Evolutionary conservation across 495 filamentous ascomycete genomes (phyloP).

Genomic region (Filosporella fistucella): DNA sequence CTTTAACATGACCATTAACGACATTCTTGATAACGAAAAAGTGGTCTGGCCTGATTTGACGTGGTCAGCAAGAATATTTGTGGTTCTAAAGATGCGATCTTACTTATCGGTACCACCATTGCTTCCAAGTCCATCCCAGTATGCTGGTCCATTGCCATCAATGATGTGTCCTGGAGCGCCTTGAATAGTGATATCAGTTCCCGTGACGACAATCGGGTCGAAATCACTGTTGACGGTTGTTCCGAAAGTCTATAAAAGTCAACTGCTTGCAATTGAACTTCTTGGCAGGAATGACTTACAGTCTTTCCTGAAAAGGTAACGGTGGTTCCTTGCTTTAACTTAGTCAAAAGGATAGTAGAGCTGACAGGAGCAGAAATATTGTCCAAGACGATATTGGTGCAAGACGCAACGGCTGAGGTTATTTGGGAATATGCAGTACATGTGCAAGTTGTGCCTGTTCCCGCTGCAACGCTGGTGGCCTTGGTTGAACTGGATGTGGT

Average conservation of each 20-base stretch:
- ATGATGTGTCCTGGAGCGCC: conserved; percentile 34
- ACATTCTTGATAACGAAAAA: conserved; percentile 38
- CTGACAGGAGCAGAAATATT: conserved; percentile 8
- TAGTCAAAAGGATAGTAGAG: conserved; percentile 12
- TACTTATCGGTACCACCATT: conserved; percentile 40
- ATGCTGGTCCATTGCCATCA: conserved; percentile 41
- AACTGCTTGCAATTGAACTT: conserved; percentile 6
- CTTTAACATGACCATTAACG: conserved; percentile 26
- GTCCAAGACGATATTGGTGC: conserved; percentile 5
- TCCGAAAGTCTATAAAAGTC: conserved; percentile 2
- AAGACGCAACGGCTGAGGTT: conserved; percentile 10
- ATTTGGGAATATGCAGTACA: conserved; percentile 20
- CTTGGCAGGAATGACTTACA: too few relatives aligned
- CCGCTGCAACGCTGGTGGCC: neutral
- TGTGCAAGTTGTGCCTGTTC: conserved; percentile 11
- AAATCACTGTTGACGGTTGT: conserved; percentile 14
- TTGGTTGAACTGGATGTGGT: neutral
- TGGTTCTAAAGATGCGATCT: conserved; percentile 4
- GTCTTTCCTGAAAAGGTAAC: conserved; percentile 14
- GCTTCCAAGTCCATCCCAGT: conserved; percentile 44
- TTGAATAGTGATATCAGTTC: conserved; percentile 35
- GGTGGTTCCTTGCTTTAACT: conserved; percentile 9
- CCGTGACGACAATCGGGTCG: conserved; percentile 36
- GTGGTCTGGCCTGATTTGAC: conserved; percentile 37
- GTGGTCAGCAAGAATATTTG: too few relatives aligned